A percentile compares a stretch with the other conserved stretches of the same genome.
Conservation (phyloP, 2,329 filamentous ascomycete species). For the Aureobasidium sp. region DNA sequence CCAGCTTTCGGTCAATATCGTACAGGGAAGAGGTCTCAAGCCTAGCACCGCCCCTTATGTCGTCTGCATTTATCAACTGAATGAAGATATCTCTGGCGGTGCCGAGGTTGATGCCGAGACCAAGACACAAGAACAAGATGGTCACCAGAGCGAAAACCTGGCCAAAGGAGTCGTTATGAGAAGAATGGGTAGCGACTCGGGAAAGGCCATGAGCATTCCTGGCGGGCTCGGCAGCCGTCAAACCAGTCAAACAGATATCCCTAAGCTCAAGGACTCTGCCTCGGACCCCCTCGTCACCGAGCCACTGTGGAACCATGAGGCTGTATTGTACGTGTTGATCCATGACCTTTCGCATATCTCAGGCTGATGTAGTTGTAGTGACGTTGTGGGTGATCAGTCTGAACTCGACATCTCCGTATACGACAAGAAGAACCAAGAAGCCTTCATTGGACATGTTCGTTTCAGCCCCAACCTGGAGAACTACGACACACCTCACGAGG, state of each 20-base stretch:
- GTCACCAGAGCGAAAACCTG: constrained; percentile 49
- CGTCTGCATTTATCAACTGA: constrained; percentile 92
- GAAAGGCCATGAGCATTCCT: constrained; percentile 84
- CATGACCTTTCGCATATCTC: background rate
- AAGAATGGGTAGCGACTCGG: constrained; percentile 65
- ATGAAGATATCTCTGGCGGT: constrained; percentile 88
- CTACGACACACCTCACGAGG: constrained; percentile 62
- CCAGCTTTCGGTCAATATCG: constrained; percentile 81
- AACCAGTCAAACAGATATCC: constrained; percentile 85
- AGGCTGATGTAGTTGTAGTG: constrained; percentile 47
- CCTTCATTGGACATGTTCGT: constrained; percentile 84
- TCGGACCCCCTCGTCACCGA: constrained; percentile 62
- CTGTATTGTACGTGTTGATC: constrained; percentile 67
- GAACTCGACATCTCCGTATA: constrained; percentile 91
- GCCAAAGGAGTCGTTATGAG: constrained; percentile 43
- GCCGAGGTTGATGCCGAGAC: constrained; percentile 52
- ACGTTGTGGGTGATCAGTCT: constrained; percentile 86
- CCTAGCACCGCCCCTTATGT: constrained; percentile 87
- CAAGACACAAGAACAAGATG: constrained; percentile 13
- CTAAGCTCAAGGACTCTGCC: constrained; percentile 52
- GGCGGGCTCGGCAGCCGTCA: constrained; percentile 77
- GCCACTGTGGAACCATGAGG: constrained; percentile 92
- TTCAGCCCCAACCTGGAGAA: constrained; percentile 64
- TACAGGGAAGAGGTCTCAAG: constrained; percentile 72
- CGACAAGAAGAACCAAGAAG: constrained; percentile 74